These are phyloP conservation scores for Delonix regia DNA, from an alignment of 306 rosid genomes.

Conservation along the genomic window DNA sequence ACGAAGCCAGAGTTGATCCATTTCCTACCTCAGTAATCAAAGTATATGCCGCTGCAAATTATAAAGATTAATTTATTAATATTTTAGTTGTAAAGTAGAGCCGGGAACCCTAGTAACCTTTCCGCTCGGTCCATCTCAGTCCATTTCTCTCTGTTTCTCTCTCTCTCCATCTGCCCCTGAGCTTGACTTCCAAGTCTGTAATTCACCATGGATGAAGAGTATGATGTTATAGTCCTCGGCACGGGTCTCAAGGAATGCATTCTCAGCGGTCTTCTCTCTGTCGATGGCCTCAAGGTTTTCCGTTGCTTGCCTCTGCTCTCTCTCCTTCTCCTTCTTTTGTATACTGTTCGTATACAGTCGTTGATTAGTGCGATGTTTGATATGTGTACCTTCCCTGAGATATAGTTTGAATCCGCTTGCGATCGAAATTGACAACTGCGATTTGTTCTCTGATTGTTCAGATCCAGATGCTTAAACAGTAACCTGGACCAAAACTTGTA, in stretches of 20 bases:
- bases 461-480: slow-evolving; percentile 5
- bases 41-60: neutral
- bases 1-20: neutral
- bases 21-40: neutral
- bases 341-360: neutral
- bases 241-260: slow-evolving; percentile 99
- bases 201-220: slow-evolving; percentile 82
- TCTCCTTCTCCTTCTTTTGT: neutral
- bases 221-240: slow-evolving; percentile 85
- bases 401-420: neutral
- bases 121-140: neutral
- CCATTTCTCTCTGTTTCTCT: neutral
- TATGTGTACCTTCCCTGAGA: neutral
- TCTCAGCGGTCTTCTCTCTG: slow-evolving; percentile 99
- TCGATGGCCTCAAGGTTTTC: slow-evolving; percentile 94
- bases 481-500: neutral
- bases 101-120: slow-evolving; percentile 4
- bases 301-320: neutral
- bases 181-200: slow-evolving; percentile 4
- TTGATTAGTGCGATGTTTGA: neutral
- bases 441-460: neutral
- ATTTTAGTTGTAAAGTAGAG: neutral
- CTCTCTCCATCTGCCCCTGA: neutral
- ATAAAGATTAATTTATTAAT: neutral
- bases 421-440: neutral